phyloP scores from a whole-genome alignment of 2,329 filamentous ascomycete genomes.

The Ophiostoma sp. region DNA sequence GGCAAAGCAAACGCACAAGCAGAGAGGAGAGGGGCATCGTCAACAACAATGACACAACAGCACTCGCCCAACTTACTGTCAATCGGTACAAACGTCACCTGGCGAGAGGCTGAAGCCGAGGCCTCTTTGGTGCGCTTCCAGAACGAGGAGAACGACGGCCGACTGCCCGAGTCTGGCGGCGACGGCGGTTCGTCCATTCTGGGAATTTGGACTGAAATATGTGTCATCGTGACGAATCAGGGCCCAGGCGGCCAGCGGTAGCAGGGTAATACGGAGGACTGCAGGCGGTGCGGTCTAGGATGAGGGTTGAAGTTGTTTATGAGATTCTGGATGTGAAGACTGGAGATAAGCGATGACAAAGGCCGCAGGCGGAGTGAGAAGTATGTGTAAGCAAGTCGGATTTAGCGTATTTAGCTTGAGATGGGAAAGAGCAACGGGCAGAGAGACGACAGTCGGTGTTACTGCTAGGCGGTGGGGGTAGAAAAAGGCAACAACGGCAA shows the following conservation, averaged over 20 bases:
- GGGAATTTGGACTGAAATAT: neutral
- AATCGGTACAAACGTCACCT: slow-evolving; percentile 36
- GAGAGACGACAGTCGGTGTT: neutral
- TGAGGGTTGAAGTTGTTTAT: neutral
- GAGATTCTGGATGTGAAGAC: neutral
- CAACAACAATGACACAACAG: slow-evolving; percentile 6
- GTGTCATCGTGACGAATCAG: neutral
- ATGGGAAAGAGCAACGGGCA: neutral
- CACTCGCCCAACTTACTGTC: slow-evolving; percentile 19
- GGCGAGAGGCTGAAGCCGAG: slow-evolving; percentile 29
- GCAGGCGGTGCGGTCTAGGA: neutral
- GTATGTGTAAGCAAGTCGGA: neutral
- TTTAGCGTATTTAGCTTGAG: neutral
- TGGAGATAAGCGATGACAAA: neutral
- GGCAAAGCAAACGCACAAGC: neutral
- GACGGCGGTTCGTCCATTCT: slow-evolving; percentile 18
- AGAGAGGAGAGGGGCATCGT: neutral
- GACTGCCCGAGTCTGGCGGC: slow-evolving; percentile 18
- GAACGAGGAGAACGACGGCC: slow-evolving; percentile 45
- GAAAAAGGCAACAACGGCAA: slow-evolving; percentile 3
- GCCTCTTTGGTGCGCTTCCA: slow-evolving; percentile 43
- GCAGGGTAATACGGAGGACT: neutral
- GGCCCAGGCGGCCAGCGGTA: too few relatives aligned
- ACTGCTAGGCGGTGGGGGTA: neutral
- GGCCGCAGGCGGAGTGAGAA: neutral